phyloP scores from a whole-genome alignment of 2,329 filamentous ascomycete genomes.

The Beauveria varroae region DNA sequence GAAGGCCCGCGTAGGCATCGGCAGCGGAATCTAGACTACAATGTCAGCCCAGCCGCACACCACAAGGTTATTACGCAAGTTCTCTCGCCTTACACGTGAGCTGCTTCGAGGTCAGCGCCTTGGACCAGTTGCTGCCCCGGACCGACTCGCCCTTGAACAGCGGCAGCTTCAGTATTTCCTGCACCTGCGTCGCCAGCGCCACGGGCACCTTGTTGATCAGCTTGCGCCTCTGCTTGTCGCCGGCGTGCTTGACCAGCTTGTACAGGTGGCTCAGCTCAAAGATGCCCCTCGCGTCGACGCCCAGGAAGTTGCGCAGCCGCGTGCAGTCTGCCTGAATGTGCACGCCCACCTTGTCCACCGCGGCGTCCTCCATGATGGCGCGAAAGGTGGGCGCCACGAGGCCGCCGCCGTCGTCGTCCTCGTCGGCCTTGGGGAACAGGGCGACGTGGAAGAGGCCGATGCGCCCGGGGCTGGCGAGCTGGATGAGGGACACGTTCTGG shows the following conservation, averaged over 20 bases:
- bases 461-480: constrained; percentile 68
- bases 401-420: constrained; percentile 38
- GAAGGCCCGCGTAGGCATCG: constrained; percentile 72
- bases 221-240: constrained; percentile 35
- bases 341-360: constrained; percentile 70
- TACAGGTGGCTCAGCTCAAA: constrained; percentile 81
- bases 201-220: constrained; percentile 61
- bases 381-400: constrained; percentile 65
- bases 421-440: constrained; percentile 38
- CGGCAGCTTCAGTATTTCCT: constrained; percentile 64
- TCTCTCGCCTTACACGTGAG: constrained; percentile 52
- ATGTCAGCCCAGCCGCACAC: background rate
- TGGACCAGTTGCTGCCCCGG: constrained; percentile 68
- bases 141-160: constrained; percentile 66
- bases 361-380: constrained; percentile 61
- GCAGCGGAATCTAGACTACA: constrained; percentile 59
- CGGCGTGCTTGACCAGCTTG: constrained; percentile 63
- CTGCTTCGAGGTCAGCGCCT: constrained; percentile 54
- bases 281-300: constrained; percentile 56
- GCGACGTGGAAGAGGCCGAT: constrained; percentile 80
- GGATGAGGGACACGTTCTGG: constrained; percentile 71
- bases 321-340: constrained; percentile 63
- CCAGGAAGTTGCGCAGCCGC: constrained; percentile 59
- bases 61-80: too few relatives aligned
- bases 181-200: constrained; percentile 59